Evolutionary conservation across 306 rosid species (phyloP), one percentile per base, ranked within the genome.

Genomic region (Cucurbita argyrosperma): DNA sequence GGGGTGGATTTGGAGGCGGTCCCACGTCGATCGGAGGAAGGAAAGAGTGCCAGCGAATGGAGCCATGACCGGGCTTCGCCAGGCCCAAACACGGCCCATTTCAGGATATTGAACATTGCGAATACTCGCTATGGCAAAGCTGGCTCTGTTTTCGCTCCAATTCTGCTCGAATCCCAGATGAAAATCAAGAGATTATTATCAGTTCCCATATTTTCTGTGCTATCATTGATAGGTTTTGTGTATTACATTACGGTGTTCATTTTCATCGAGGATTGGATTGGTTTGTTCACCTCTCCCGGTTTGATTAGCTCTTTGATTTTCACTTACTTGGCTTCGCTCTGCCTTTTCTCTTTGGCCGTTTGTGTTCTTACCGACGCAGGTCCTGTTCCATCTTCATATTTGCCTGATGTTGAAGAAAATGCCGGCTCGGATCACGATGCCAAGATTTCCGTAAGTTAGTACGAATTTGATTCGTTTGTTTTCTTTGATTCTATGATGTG

Each of bases 341-440:
- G 82, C 80, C 77, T 90, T 58, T 81, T 90, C 85, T 88, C 96
- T 80, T 90, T 92, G 88, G 79, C 77, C 43, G 74, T 76, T 5
- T 87, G 96, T 77, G 93, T 92, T 79, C 80, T 92, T 59, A 82
- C 82, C 30, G 92, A 90, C 75, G 96, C 98, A 16, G 98, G 98
- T 54, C 74, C 78, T 8, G 84, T 86, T 30, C 91, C 98, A 10
- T 76, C 92, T 85, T 87, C 96, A 37, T 88, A 87, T 74, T 74
- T 78, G 64, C 98, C 98, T 14, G 98, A 92, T 80, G 80, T 88
- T 78, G 98, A 88, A 83, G 79, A 79, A 55, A 63, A n/a, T 50
- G 51, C 57, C 16, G 40, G 50, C 40, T 43, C 85, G 9, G 83
- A 81, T 82, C 81, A 78, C 49, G 84, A 75, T 74, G 37, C 70